Evolutionary conservation across 2,329 filamentous ascomycete species (phyloP), one percentile per base, ranked within the genome.

Genomic region (Stylonectria norvegica): DNA sequence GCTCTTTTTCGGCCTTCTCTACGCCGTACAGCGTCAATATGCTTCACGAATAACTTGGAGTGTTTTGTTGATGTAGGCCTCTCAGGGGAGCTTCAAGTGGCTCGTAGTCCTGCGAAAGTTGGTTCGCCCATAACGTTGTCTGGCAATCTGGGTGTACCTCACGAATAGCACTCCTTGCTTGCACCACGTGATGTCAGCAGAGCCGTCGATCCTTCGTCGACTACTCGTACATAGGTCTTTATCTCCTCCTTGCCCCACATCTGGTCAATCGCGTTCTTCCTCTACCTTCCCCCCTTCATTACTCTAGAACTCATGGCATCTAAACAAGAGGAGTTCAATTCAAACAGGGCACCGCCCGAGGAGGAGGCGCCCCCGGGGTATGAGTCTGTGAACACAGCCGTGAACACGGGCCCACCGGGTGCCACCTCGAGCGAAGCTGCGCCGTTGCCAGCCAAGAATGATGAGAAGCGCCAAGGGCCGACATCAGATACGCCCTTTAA

Each of bases 401-500:
- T 14, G 27, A 25, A 25, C 22, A 25, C 22, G 27, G 7, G 27
- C 10, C 27, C n/a, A 14, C 27, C 27, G 12, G 5, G 5, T 29
- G 7, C 27, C 7, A 14, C 27, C 27, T 14, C n/a, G 15, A 14
- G 10, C 6, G 5, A 29, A 10, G 6, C 27, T 14, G 7, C 27
- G 7, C 12, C 22, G 22, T 12, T 25, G 22, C 22, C 22, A 25
- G 27, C 27, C 27, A 15, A 30, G 27, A 10, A 6, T 15, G 9
- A 10, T 14, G 30, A 19, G 7, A 32, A 32, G 30, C 10, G 15
- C 7, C 15, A 8, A 32, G 30, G 30, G 30, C 66, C 65, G 5
- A 66, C 61, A 0, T 50, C 58, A 5, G 57, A 61, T 1, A 47
- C 56, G 2, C 68, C 68, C 1, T 71, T 71, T 49, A 59, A 65